phyloP scores from a whole-genome alignment of 1,284 basidiomycete species.

The Fomes fomentarius region DNA sequence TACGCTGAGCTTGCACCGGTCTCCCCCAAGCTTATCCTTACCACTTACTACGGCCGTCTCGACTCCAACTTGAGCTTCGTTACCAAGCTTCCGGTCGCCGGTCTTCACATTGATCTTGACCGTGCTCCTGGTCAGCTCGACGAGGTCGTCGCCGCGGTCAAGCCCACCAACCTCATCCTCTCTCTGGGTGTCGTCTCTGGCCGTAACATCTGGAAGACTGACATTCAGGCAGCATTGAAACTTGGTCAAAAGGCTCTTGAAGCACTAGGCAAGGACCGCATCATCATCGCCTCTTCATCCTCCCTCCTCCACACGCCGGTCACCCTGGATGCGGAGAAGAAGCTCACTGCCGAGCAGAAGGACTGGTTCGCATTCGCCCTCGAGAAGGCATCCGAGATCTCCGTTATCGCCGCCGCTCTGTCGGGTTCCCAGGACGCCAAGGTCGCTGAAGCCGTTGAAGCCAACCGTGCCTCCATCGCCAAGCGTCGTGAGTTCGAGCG shows the following conservation, averaged over 20 bases:
- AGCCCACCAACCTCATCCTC: slow-evolving; percentile 79
- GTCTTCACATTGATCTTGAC: slow-evolving; percentile 97
- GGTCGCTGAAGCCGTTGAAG: slow-evolving; percentile 75
- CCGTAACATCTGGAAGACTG: slow-evolving; percentile 99
- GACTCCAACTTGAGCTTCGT: slow-evolving; percentile 91
- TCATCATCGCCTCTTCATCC: slow-evolving; percentile 95
- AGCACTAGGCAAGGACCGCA: slow-evolving; percentile 83
- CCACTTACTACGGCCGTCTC: slow-evolving; percentile 97
- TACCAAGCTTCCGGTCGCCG: slow-evolving; percentile 91
- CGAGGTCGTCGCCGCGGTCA: slow-evolving; percentile 82
- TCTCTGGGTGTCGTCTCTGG: slow-evolving; percentile 98
- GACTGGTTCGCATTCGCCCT: slow-evolving; percentile 99
- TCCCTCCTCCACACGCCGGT: slow-evolving; percentile 99
- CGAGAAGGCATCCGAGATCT: slow-evolving; percentile 95
- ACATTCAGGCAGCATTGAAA: slow-evolving; percentile 86
- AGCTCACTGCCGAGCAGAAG: slow-evolving; percentile 89
- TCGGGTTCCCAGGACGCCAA: slow-evolving; percentile 81
- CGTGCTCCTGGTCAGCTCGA: slow-evolving; percentile 93
- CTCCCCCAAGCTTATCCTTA: slow-evolving; percentile 90
- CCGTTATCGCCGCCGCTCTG: slow-evolving; percentile 83
- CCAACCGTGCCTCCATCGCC: slow-evolving; percentile 90
- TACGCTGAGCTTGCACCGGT: slow-evolving; percentile 86
- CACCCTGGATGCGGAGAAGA: slow-evolving; percentile 91
- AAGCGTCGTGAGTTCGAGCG: slow-evolving; percentile 96
- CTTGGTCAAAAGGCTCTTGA: slow-evolving; percentile 86